These are phyloP conservation scores for Ascochyta fabae DNA, from an alignment of 2,329 filamentous ascomycete genomes.

Conservation along the genomic window DNA sequence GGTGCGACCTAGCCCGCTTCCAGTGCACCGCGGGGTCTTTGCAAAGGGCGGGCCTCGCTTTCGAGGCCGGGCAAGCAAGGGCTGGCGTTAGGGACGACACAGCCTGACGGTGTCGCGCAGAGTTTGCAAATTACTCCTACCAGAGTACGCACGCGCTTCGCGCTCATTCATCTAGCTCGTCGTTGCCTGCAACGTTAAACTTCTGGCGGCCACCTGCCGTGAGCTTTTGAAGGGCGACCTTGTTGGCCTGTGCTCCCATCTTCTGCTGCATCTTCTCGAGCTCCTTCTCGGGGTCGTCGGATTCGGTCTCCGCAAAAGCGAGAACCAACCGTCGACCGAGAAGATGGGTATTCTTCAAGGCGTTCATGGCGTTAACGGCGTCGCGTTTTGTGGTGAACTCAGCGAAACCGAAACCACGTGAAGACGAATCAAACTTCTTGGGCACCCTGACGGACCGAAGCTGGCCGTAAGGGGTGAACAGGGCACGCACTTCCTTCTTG, in stretches of 20 bases:
- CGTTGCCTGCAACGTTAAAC: conserved; percentile 79
- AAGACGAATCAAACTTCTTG: conserved; percentile 88
- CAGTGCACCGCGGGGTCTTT: conserved; percentile 33
- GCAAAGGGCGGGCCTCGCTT: conserved; percentile 40
- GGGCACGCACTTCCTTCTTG: conserved; percentile 86
- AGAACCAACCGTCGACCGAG: conserved; percentile 87
- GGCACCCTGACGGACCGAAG: conserved; percentile 91
- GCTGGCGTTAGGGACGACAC: conserved; percentile 35
- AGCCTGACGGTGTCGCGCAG: conserved; percentile 38
- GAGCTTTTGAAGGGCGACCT: conserved; percentile 87
- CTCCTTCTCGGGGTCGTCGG: conserved; percentile 91
- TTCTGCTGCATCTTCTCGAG: conserved; percentile 98
- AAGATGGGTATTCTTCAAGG: conserved; percentile 90
- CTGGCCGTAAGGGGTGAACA: conserved; percentile 90
- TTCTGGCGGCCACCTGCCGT: conserved; percentile 83
- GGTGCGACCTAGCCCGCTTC: conserved; percentile 41
- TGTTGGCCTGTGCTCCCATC: conserved; percentile 87
- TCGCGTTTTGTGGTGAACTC: conserved; percentile 93
- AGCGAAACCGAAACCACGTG: conserved; percentile 95
- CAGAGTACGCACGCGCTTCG: conserved; percentile 41
- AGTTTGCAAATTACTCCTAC: conserved; percentile 34
- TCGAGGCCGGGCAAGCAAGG: conserved; percentile 45
- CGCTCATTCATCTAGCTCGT: conserved; percentile 58
- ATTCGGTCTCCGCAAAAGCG: conserved; percentile 88
- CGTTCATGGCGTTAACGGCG: conserved; percentile 87